Evolutionary conservation across 441 rosid species (phyloP), one percentile per base, ranked within the genome.

Genomic region (Brassica balearica): DNA sequence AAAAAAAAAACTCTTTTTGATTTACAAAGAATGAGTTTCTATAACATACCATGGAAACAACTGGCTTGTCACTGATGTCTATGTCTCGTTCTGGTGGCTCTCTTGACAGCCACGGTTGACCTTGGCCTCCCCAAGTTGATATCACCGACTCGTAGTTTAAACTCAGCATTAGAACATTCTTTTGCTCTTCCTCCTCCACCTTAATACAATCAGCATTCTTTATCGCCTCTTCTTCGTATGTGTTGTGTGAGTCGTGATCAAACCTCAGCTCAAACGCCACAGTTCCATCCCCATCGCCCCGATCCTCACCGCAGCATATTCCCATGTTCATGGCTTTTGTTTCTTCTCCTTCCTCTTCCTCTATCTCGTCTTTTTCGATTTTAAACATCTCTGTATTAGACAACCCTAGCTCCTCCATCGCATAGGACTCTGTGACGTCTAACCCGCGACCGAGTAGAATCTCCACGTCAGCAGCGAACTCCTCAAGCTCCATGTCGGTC

Each of bases 381-480:
- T 83, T 68, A 15, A 80, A 79, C 19, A 73, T 76, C 34, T 67
- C 80, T 8, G 81, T 61, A 5, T 79, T 76, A 36, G 77, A 17
- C 41, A 95, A 77, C 63, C 94, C 96, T 69, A 92, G 76, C n/a
- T 86, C 94, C 71, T 87, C 93, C 87, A 93, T 92, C 29, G 84
- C 87, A 51, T 86, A 90, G 1, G 87, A 84, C 80, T 92, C 92
- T 1, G 84, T 84, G 56, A n/a, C 56, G 51, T 90, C 97, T 27
- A 93, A 83, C 7, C 91, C 95, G 55, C 82, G 87, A 2, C 99
- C 98, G 0, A 95, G 89, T 78, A 95, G 79, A 75, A 81, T 91
- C 85, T 95, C 94, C 34, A 95, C 96, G 68, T 92, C 90, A 9
- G 97, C 98, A 3, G 95, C 92, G 62, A 95, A 95, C 75, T 91